Percentiles rank a stretch among this genome's conserved stretches.
These are phyloP conservation scores for Salix suchowensis DNA, from an alignment of 345 rosid genomes.

Conservation along the genomic window DNA sequence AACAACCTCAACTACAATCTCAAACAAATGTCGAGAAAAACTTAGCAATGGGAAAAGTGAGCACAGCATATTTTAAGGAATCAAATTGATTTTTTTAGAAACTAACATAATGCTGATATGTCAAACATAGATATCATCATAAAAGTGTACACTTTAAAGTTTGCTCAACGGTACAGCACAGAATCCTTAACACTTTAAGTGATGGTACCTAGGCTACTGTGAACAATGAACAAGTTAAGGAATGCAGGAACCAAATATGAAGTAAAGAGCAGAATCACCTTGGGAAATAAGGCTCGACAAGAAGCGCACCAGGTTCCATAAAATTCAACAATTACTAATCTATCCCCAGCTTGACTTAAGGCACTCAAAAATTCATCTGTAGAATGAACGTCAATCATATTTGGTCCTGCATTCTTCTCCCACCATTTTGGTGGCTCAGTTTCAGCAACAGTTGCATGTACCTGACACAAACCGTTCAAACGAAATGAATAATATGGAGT, in stretches of 20 bases:
- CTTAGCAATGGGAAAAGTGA: too few relatives aligned
- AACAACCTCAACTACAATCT: fast-evolving
- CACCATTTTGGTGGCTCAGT: conserved; percentile 90
- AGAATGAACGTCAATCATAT: conserved; percentile 87
- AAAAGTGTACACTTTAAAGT: neutral
- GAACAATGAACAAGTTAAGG: neutral
- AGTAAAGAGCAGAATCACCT: conserved; percentile 34
- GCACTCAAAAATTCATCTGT: conserved; percentile 74
- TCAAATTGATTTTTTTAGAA: neutral
- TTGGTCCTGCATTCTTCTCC: conserved; percentile 83
- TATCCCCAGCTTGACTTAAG: conserved; percentile 69
- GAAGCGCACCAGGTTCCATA: conserved; percentile 98
- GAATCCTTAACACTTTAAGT: neutral
- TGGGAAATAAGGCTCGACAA: conserved; percentile 81
- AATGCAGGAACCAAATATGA: neutral
- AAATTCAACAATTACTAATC: conserved; percentile 86
- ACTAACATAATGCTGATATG: neutral
- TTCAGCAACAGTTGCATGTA: conserved; percentile 56
- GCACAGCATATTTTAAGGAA: too few relatives aligned
- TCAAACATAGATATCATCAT: neutral
- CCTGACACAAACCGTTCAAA: conserved; percentile 38
- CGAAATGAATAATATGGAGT: neutral
- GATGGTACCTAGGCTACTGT: neutral
- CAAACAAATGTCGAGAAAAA: neutral
- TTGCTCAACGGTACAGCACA: neutral